These are phyloP conservation scores for Trypanosoma brucei DNA, from an alignment of 208 protist genomes.

Conservation along the genomic window DNA sequence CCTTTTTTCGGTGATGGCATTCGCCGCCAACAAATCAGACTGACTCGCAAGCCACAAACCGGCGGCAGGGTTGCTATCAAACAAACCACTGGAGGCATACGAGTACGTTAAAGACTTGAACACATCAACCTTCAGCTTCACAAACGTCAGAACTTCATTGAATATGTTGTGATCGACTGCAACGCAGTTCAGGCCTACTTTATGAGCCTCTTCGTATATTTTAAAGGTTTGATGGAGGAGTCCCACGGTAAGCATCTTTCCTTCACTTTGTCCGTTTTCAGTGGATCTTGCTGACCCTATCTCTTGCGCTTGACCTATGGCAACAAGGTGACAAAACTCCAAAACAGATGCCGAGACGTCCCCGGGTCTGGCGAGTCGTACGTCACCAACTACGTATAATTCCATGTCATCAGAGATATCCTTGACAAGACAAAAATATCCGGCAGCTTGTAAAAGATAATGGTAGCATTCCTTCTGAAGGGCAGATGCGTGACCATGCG, in stretches of 20 bases:
- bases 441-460: conserved; percentile 43
- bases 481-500: conserved; percentile 1
- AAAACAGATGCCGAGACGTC: conserved; percentile 28
- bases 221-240: conserved; percentile 52
- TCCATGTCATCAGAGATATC: conserved; percentile 37
- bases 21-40: conserved; percentile 23
- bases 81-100: conserved; percentile 35
- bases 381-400: conserved; percentile 30
- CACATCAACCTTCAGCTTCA: conserved; percentile 42
- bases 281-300: conserved; percentile 45
- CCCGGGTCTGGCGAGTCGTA: conserved; percentile 27
- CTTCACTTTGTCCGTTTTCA: conserved; percentile 33
- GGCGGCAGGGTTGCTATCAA: conserved; percentile 36
- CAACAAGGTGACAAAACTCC: conserved; percentile 32
- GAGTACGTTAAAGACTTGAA: conserved; percentile 42
- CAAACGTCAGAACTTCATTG: conserved; percentile 25
- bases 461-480: conserved; percentile 68
- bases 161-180: conserved; percentile 27
- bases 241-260: conserved; percentile 23
- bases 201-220: conserved; percentile 39
- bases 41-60: conserved; percentile 30
- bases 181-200: conserved; percentile 17
- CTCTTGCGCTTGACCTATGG: conserved; percentile 64
- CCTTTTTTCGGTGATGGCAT: neutral
- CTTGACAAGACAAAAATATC: conserved; percentile 50